phyloP scores from a whole-genome alignment of 257 asterid genomes.

The Cruciata laevipes region DNA sequence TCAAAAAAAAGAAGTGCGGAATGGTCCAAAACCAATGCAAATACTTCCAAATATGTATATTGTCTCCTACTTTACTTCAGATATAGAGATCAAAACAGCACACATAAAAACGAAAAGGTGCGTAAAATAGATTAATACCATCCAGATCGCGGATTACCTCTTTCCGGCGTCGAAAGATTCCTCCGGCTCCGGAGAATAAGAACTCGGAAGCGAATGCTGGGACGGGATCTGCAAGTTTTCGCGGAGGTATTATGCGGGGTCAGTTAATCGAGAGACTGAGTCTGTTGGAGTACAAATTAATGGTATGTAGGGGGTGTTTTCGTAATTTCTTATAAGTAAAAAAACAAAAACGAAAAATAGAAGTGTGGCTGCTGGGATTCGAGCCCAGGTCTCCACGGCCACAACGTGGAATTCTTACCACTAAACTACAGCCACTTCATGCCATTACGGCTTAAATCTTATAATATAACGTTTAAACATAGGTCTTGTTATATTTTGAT shows the following conservation, averaged over 20 bases:
- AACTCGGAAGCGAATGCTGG: not conserved
- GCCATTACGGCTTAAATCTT: rapidly evolving
- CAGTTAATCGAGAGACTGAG: not conserved
- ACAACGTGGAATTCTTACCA: constrained; percentile 98
- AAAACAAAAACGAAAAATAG: not conserved
- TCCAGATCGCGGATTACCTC: not conserved
- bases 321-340: not conserved
- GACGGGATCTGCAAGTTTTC: not conserved
- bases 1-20: not conserved
- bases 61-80: not conserved
- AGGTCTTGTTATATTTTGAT: no score
- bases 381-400: constrained; percentile 99
- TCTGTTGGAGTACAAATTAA: no score
- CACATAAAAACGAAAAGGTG: not conserved
- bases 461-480: no score
- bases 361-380: constrained; percentile 97
- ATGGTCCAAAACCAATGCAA: constrained; percentile 4
- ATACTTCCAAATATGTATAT: not conserved
- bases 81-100: not conserved
- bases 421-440: constrained; percentile 77
- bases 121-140: not conserved
- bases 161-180: not conserved
- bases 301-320: not conserved
- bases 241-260: not conserved
- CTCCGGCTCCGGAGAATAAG: not conserved